These are phyloP conservation scores for Zalaria obscura DNA, from an alignment of 2,329 filamentous ascomycete genomes.

Conservation along the genomic window DNA sequence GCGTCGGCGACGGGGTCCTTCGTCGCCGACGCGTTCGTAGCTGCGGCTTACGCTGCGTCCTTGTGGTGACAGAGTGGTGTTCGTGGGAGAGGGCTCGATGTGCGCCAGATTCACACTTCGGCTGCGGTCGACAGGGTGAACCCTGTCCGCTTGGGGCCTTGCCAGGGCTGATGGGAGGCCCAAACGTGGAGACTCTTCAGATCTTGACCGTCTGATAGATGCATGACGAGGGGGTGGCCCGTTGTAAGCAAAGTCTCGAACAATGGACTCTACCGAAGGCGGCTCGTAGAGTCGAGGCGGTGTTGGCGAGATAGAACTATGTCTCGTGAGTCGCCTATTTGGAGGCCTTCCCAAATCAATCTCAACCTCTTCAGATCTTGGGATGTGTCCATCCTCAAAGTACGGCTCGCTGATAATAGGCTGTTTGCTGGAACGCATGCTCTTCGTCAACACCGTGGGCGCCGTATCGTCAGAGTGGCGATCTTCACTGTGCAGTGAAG, in stretches of 20 bases:
- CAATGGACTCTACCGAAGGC: conserved; percentile 15
- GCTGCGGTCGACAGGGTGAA: too few species aligned
- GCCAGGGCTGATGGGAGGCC: too few species aligned
- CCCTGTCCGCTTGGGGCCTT: too few species aligned
- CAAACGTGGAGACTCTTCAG: too few species aligned
- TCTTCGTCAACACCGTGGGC: conserved; percentile 4
- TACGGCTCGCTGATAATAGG: neutral
- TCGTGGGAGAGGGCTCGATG: neutral
- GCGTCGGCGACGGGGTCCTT: neutral
- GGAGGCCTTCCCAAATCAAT: too few species aligned
- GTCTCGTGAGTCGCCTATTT: neutral
- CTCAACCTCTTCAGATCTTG: neutral
- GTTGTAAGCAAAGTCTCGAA: conserved; percentile 18
- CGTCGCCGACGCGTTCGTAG: neutral
- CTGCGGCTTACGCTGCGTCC: neutral
- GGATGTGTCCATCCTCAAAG: neutral
- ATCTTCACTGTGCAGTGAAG: neutral
- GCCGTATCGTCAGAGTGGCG: conserved; percentile 1
- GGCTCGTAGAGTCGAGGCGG: conserved; percentile 15
- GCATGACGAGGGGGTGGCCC: neutral
- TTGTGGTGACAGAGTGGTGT: neutral
- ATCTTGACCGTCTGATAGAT: neutral
- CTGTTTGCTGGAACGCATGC: conserved; percentile 2
- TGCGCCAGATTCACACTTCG: neutral
- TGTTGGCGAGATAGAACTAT: conserved; percentile 12